phyloP scores from a whole-genome alignment of 371 early-diverging fungal genomes.

The Mucor indicus region DNA sequence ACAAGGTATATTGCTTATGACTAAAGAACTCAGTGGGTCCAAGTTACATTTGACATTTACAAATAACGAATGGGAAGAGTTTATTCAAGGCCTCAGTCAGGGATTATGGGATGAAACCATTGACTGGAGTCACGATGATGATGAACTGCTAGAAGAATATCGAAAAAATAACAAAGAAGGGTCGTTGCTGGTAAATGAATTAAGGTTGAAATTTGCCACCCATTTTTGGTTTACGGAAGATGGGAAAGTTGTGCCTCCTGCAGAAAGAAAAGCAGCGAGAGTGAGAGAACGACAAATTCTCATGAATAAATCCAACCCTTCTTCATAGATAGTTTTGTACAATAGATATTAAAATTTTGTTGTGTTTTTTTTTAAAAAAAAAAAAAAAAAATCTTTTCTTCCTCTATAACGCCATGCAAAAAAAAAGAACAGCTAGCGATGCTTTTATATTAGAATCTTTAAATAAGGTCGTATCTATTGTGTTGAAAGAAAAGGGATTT shows the following conservation, averaged over 20 bases:
- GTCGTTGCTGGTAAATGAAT: slow-evolving; percentile 19
- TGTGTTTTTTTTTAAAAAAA: too few species aligned
- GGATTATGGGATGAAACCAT: slow-evolving; percentile 40
- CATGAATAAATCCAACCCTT: too few species aligned
- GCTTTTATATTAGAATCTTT: slow-evolving; percentile 14
- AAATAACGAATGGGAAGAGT: slow-evolving; percentile 17
- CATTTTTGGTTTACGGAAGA: slow-evolving; percentile 27
- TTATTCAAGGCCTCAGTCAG: slow-evolving; percentile 30
- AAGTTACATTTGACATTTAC: slow-evolving; percentile 42
- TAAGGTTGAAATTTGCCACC: slow-evolving; percentile 25
- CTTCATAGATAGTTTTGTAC: too few species aligned
- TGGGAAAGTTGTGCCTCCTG: slow-evolving; percentile 14
- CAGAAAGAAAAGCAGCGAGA: slow-evolving; percentile 16
- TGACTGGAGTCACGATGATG: slow-evolving; percentile 26
- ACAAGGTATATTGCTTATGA: slow-evolving; percentile 35
- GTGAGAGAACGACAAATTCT: slow-evolving; percentile 17
- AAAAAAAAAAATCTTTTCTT: too few species aligned
- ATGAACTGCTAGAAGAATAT: not conserved
- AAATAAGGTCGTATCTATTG: slow-evolving; percentile 26
- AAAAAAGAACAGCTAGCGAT: slow-evolving; percentile 11
- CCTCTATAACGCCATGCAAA: too few species aligned
- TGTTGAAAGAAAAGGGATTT: slow-evolving; percentile 47
- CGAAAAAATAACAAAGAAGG: not conserved
- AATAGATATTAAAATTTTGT: too few species aligned
- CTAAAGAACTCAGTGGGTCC: slow-evolving; percentile 41